A percentile compares a stretch with the other conserved stretches of the same genome.
These are phyloP conservation scores for Peziza echinospora DNA, from an alignment of 495 filamentous ascomycete species.

Conservation along the genomic window DNA sequence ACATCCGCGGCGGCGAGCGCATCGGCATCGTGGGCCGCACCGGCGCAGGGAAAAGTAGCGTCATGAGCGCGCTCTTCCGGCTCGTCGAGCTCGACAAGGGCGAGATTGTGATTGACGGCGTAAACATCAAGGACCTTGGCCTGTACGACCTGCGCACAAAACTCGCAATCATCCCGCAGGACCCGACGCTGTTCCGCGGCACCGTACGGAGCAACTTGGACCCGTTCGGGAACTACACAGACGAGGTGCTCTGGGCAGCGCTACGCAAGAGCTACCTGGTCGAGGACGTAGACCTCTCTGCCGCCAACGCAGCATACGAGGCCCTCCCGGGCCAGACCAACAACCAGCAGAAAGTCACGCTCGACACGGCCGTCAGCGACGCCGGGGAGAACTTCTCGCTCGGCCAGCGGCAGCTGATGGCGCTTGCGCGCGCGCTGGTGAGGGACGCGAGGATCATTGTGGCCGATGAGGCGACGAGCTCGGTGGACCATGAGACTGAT, in stretches of 20 bases:
- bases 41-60: slow-evolving; percentile 81
- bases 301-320: slow-evolving; percentile 5
- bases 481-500: slow-evolving; percentile 90
- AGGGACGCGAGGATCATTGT: slow-evolving; percentile 76
- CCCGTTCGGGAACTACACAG: slow-evolving; percentile 71
- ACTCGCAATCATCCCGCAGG: slow-evolving; percentile 88
- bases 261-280: slow-evolving; percentile 65
- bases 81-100: slow-evolving; percentile 67
- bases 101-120: slow-evolving; percentile 72
- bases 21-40: slow-evolving; percentile 89
- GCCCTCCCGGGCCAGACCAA: neutral
- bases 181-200: slow-evolving; percentile 83
- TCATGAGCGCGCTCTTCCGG: slow-evolving; percentile 85
- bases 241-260: slow-evolving; percentile 72
- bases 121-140: slow-evolving; percentile 68
- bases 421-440: slow-evolving; percentile 72
- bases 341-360: slow-evolving; percentile 35
- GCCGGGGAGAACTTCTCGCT: slow-evolving; percentile 90
- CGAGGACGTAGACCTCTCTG: slow-evolving; percentile 24
- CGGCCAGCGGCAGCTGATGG: slow-evolving; percentile 93
- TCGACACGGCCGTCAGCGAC: slow-evolving; percentile 74
- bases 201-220: slow-evolving; percentile 82
- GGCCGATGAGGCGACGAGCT: slow-evolving; percentile 84
- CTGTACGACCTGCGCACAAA: slow-evolving; percentile 70
- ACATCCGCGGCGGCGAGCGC: slow-evolving; percentile 62